These are phyloP conservation scores for Aureobasidium pullulans DNA, from an alignment of 2,329 filamentous ascomycete genomes.

Conservation along the genomic window DNA sequence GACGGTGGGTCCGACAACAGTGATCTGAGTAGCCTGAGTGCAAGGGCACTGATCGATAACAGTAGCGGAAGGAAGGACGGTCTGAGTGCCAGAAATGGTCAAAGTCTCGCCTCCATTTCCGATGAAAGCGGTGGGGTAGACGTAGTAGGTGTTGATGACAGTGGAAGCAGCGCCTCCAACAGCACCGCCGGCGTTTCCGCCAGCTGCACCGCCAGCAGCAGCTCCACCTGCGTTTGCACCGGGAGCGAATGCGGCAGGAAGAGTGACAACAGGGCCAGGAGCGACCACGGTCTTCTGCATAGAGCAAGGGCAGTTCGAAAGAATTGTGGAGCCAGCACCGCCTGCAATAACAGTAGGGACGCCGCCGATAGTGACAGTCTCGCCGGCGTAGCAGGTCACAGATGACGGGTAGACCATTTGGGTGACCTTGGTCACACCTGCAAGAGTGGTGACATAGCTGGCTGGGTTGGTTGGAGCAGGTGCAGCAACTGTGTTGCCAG, in stretches of 20 bases:
- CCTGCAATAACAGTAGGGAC: not conserved
- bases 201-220: not conserved
- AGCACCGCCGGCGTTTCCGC: not conserved
- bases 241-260: not conserved
- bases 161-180: not conserved
- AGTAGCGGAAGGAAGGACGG: not conserved
- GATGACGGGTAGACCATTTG: not conserved
- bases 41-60: not conserved
- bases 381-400: not conserved
- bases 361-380: not conserved
- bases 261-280: not conserved
- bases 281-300: not conserved
- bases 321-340: not conserved
- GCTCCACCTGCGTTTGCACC: not conserved
- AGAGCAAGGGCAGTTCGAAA: not conserved
- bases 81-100: not conserved
- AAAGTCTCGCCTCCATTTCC: not conserved
- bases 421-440: not conserved
- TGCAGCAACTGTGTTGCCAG: not conserved
- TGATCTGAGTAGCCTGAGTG: not conserved
- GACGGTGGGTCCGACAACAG: not conserved
- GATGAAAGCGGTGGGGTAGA: not conserved
- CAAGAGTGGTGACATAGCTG: not conserved
- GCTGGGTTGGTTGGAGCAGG: not conserved
- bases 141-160: not conserved